A percentile compares a stretch with the other conserved stretches of the same genome.
These are phyloP conservation scores for Trichocladium uniseriatum DNA, from an alignment of 495 filamentous ascomycete genomes.

Conservation along the genomic window DNA sequence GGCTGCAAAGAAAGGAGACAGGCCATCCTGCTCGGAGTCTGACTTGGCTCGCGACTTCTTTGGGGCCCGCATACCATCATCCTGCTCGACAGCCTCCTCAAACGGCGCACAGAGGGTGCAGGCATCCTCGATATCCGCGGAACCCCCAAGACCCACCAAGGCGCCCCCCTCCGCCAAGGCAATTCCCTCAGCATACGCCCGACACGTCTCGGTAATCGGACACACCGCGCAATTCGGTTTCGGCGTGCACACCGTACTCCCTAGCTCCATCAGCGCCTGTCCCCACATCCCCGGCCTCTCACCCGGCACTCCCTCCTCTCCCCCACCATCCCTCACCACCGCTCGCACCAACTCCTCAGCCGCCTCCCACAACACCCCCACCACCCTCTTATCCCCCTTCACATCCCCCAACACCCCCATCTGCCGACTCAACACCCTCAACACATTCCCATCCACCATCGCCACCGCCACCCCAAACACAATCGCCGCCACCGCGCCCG, in stretches of 20 bases:
- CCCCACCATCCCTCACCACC: slow-evolving; percentile 23
- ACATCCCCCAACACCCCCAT: slow-evolving; percentile 34
- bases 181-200: slow-evolving; percentile 33
- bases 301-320: slow-evolving; percentile 13
- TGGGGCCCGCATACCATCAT: background rate
- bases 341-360: slow-evolving; percentile 31
- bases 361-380: slow-evolving; percentile 35
- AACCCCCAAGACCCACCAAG: background rate
- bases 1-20: slow-evolving; percentile 25
- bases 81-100: slow-evolving; percentile 14
- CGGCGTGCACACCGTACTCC: slow-evolving; percentile 39
- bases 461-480: slow-evolving; percentile 35
- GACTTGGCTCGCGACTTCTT: background rate
- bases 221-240: slow-evolving; percentile 36
- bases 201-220: slow-evolving; percentile 34
- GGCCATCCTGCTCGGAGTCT: slow-evolving; percentile 1
- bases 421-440: slow-evolving; percentile 37
- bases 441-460: slow-evolving; percentile 43
- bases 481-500: slow-evolving; percentile 38
- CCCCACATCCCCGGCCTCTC: slow-evolving; percentile 38
- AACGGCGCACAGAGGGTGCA: slow-evolving; percentile 32
- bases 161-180: slow-evolving; percentile 16
- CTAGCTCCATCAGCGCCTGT: slow-evolving; percentile 42
- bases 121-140: slow-evolving; percentile 34
- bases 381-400: slow-evolving; percentile 29